Evolutionary conservation across 1,139 yeast genomes (phyloP), one percentile per base, ranked within the genome.

Genomic region (Suhomyces coccinellae): DNA sequence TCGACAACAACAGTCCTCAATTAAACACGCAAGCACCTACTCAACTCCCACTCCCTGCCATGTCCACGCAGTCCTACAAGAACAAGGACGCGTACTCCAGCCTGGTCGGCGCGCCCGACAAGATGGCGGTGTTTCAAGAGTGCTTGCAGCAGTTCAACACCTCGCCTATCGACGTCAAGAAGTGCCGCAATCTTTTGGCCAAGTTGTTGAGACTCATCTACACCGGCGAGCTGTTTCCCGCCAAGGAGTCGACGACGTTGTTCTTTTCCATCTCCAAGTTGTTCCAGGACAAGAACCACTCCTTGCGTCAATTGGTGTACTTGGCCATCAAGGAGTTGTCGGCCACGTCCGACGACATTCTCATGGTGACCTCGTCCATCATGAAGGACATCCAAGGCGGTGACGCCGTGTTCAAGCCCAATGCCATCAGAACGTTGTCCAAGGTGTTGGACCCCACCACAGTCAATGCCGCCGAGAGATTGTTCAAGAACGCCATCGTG

Each of bases 381-480:
- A 95, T 93, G 97, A 91, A 91, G 71, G 99, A 93, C 69, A 88
- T 93, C 48, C 97, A 95, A 69, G 84, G 85, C 49, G 91, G 91
- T 53, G 96, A 89, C 52, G 75, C 82, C 52, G 75, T 90, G 48
- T 90, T 86, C 68, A 89, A 91, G 63, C 97, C 99, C 46, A 87
- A 93, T 65, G 98, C 99, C 28, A 87, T 93, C 55, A 83, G 99
- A 63, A 87, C 99, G 0, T 78, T 93, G 57, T 82, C 91, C 16
- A 81, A 95, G 57, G 96, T 93, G 38, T 79, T 95, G 61, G 99
- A 93, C 63, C 87, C 91, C 31, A 80, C 96, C 38, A 91, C 96
- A 9, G 96, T 95, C 35, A 93, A 90, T 55, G 90, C 96, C 29
- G 89, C 96, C 44, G 99, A 93, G 71, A 81, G 99, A 62, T 76